Base-by-base conservation (phyloP, 305 asterid genomes). In the Fraxinus velutina region DNA sequence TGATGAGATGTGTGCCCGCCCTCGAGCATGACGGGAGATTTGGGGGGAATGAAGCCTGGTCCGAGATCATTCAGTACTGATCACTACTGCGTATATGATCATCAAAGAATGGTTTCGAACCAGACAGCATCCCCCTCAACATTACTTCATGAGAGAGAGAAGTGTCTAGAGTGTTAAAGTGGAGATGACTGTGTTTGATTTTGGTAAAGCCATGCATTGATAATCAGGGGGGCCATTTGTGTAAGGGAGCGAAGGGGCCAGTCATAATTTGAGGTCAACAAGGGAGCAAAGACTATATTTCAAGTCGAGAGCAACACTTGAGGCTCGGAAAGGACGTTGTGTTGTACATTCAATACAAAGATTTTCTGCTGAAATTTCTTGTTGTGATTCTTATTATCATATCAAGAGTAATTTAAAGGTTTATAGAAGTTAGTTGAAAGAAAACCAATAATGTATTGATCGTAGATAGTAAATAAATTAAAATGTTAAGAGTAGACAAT, bases 41-140 rank as follows among this genome's bases (percentile, higher is more conserved):
- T 88, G 90, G 88, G 95, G 95, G 95, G 97, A 90, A 93, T 92
- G 96, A 93, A 93, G 97, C 95, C 97, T 93, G 95, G 97, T 93
- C 95, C 97, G 97, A 90, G 88, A 89, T 87, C 93, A 89, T 85
- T 89, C 91, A 6, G 22, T 21, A 57, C 22, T 57, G 22, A 24
- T 24, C 27, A 1, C 1, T 15, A 15, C n/a, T 50, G 7, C 66
- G 19, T n/a, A 44, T 10, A 5, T 72, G 42, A 1, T 4, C 19
- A 4, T 5, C 27, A 71, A 27, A 27, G 80, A 84, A 64, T 32
- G 83, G 71, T 81, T 81, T 84, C 85, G 85, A 81, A 81, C 87
- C 87, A 84, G 80, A 81, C 85, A 81, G 30, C 87, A 81, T 39
- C 60, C 87, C 84, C 85, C 87, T 17, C 85, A 84, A 73, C 83